Conservation (phyloP, 306 rosid species). For the Begonia masoniana region DNA sequence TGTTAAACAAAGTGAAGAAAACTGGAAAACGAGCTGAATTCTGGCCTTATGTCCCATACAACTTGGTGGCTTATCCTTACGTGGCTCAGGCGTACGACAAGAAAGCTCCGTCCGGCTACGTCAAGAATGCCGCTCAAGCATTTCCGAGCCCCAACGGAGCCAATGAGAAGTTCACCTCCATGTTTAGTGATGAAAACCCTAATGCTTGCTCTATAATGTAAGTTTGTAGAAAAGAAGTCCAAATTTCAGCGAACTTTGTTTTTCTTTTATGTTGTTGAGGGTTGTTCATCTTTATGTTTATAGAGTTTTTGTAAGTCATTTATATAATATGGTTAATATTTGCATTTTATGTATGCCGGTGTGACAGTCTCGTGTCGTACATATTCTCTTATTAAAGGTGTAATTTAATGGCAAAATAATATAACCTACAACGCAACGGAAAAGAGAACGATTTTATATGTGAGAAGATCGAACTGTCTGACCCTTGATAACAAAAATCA, state of each 20-base stretch:
- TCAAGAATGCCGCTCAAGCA: constrained; percentile 46
- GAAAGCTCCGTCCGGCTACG: constrained; percentile 82
- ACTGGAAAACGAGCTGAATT: constrained; percentile 84
- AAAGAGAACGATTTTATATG: no score
- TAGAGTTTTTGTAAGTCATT: no score
- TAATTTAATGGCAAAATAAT: no score
- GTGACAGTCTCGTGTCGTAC: no score
- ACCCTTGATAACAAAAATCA: no score
- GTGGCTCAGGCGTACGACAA: constrained; percentile 76
- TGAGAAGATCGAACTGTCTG: no score
- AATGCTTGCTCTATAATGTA: constrained; percentile 76
- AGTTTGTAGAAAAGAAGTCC: background rate
- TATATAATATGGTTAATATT: no score
- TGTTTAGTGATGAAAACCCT: constrained; percentile 91
- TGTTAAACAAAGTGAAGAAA: constrained; percentile 55
- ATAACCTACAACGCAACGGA: no score
- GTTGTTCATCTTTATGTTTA: no score
- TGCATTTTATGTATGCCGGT: no score
- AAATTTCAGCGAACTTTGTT: background rate
- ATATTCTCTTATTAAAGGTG: no score
- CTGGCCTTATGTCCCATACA: constrained; percentile 88
- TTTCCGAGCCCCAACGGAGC: constrained; percentile 36
- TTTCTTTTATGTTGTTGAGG: background rate
- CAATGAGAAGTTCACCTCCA: constrained; percentile 37
- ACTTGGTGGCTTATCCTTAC: constrained; percentile 80